A percentile compares a stretch with the other conserved stretches of the same genome.
These are phyloP conservation scores for Mycena venus DNA, from an alignment of 768 basidiomycete species.

Conservation along the genomic window DNA sequence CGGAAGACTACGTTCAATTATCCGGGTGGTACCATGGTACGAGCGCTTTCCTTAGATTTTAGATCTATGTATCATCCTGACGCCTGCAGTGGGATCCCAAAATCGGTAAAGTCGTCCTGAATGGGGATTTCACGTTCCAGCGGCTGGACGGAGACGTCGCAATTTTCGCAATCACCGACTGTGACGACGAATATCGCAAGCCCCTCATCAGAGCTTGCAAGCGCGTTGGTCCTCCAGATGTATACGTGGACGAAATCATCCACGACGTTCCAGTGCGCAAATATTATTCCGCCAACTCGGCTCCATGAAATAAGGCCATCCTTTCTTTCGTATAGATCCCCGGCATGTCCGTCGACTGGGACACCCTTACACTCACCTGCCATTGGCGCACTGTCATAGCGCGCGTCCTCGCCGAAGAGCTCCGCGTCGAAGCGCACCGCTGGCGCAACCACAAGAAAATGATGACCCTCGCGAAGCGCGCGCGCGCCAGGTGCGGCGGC, in stretches of 20 bases:
- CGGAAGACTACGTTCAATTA: neutral
- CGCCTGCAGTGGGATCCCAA: neutral
- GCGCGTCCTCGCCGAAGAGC: slow-evolving; percentile 26
- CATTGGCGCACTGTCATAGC: slow-evolving; percentile 23
- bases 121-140: slow-evolving; percentile 11
- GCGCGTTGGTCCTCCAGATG: slow-evolving; percentile 2
- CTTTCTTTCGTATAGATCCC: slow-evolving; percentile 1
- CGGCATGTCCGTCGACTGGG: slow-evolving; percentile 24
- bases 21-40: slow-evolving; percentile 1
- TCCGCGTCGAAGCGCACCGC: slow-evolving; percentile 20
- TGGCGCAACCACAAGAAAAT: neutral
- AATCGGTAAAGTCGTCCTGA: slow-evolving; percentile 8
- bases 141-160: slow-evolving; percentile 22
- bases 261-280: no score
- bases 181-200: neutral
- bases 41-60: no score
- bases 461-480: slow-evolving; percentile 17
- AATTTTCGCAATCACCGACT: neutral
- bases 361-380: slow-evolving; percentile 23
- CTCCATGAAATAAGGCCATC: no score
- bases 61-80: neutral
- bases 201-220: slow-evolving; percentile 2
- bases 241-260: slow-evolving; percentile 3
- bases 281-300: no score
- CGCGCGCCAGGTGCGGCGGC: neutral